Evolutionary conservation across 2,329 filamentous ascomycete genomes (phyloP).

Genomic region (Claviceps sp.): DNA sequence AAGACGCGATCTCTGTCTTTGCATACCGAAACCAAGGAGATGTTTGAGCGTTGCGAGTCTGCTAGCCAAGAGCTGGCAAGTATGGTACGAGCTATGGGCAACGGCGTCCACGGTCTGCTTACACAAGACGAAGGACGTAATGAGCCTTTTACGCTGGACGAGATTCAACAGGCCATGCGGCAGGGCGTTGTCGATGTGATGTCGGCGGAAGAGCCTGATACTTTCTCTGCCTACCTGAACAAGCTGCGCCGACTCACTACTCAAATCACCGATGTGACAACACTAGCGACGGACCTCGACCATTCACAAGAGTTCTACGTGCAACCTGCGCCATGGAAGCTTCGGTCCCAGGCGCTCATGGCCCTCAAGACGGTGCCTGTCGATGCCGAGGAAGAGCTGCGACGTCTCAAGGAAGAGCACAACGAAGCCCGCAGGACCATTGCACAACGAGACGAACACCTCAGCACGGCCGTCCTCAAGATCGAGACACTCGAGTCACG

Average conservation of each 20-base stretch:
- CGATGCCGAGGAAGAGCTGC: slow-evolving; percentile 75
- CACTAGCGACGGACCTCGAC: slow-evolving; percentile 55
- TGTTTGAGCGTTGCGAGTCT: slow-evolving; percentile 57
- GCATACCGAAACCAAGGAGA: slow-evolving; percentile 49
- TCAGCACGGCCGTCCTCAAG: slow-evolving; percentile 80
- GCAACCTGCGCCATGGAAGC: slow-evolving; percentile 64
- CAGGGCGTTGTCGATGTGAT: slow-evolving; percentile 35
- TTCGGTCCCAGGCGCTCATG: slow-evolving; percentile 69
- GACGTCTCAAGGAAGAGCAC: slow-evolving; percentile 66
- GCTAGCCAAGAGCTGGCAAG: slow-evolving; percentile 51
- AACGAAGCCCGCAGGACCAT: slow-evolving; percentile 61
- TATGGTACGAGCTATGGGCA: slow-evolving; percentile 54
- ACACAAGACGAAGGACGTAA: slow-evolving; percentile 55
- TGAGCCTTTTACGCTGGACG: slow-evolving; percentile 51
- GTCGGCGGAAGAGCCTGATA: slow-evolving; percentile 44
- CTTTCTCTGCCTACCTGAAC: slow-evolving; percentile 54
- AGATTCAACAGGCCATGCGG: slow-evolving; percentile 52
- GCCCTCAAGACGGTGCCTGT: slow-evolving; percentile 68
- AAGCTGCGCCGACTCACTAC: slow-evolving; percentile 52
- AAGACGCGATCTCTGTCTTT: slow-evolving; percentile 63
- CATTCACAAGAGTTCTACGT: slow-evolving; percentile 71
- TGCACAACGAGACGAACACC: slow-evolving; percentile 62
- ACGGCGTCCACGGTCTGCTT: slow-evolving; percentile 51
- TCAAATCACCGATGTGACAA: slow-evolving; percentile 56
- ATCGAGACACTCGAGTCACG: slow-evolving; percentile 85